Conservation (phyloP, 495 filamentous ascomycete species). For the Trichoderma virens region DNA sequence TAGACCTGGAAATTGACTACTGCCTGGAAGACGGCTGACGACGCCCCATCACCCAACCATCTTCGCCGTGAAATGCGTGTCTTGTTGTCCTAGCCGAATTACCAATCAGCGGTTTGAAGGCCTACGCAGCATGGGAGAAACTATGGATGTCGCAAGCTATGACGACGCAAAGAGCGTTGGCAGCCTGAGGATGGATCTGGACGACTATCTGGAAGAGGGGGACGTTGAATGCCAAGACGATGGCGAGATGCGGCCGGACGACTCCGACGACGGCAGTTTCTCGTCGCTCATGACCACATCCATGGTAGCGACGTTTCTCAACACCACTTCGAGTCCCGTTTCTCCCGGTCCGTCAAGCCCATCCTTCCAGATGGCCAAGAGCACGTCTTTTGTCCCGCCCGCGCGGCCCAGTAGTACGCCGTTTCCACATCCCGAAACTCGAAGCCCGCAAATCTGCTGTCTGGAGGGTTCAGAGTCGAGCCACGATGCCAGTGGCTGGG, state of each 20-base stretch:
- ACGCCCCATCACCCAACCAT: background rate
- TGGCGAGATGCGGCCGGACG: background rate
- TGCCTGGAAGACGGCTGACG: background rate
- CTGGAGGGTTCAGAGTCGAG: constrained; percentile 21
- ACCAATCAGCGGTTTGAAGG: background rate
- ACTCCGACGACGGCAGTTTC: background rate
- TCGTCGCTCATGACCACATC: constrained; percentile 14
- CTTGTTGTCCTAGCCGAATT: background rate
- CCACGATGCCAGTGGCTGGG: constrained; percentile 16
- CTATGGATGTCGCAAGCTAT: background rate
- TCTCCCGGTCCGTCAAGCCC: constrained; percentile 47
- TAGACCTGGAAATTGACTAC: background rate
- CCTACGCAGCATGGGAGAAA: background rate
- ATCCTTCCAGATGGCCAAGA: constrained; percentile 35
- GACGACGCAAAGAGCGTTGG: background rate
- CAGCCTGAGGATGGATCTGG: constrained; percentile 1
- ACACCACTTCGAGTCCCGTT: constrained; percentile 38
- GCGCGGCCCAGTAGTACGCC: constrained; percentile 49
- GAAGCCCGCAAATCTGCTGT: constrained; percentile 19
- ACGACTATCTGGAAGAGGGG: constrained; percentile 2
- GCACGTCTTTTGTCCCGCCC: constrained; percentile 43
- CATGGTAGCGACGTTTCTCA: constrained; percentile 36
- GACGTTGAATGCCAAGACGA: background rate
- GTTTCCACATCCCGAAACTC: constrained; percentile 44
- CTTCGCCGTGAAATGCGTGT: background rate